Conservation (phyloP, 192 early-diverging fungal genomes). For the Entomortierella chlamydospora region DNA sequence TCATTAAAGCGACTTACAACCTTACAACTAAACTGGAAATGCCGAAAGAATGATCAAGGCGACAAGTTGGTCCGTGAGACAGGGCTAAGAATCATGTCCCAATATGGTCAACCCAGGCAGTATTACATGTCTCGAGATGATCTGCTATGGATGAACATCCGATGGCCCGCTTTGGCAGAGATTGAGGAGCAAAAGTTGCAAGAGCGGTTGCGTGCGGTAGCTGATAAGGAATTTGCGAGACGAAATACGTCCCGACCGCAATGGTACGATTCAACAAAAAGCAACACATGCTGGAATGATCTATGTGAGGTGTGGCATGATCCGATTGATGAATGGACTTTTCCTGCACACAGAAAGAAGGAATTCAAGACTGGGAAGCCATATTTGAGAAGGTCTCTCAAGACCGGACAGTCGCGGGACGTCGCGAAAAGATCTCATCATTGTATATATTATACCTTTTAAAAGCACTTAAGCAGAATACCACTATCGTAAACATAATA, state of each 20-base stretch:
- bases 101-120: not conserved
- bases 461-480: too few relatives aligned
- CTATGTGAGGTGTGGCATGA: too few relatives aligned
- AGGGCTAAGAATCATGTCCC: not conserved
- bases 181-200: not conserved
- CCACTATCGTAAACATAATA: too few relatives aligned
- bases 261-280: not conserved
- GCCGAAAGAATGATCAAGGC: not conserved
- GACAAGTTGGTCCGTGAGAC: not conserved
- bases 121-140: not conserved
- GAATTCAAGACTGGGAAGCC: not conserved
- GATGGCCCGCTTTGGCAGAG: not conserved
- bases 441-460: too few relatives aligned
- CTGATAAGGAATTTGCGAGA: not conserved
- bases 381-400: not conserved
- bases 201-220: not conserved
- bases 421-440: too few relatives aligned
- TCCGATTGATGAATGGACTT: not conserved
- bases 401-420: too few relatives aligned
- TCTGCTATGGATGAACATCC: not conserved
- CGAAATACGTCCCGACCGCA: not conserved
- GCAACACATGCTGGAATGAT: too few relatives aligned
- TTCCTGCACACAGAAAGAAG: not conserved
- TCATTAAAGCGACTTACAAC: not conserved
- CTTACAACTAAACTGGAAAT: not conserved